Percentiles rank a stretch among this genome's conserved stretches.
These are phyloP conservation scores for Monosporozyma yasuniensis DNA, from an alignment of 805 yeast species.

Conservation along the genomic window DNA sequence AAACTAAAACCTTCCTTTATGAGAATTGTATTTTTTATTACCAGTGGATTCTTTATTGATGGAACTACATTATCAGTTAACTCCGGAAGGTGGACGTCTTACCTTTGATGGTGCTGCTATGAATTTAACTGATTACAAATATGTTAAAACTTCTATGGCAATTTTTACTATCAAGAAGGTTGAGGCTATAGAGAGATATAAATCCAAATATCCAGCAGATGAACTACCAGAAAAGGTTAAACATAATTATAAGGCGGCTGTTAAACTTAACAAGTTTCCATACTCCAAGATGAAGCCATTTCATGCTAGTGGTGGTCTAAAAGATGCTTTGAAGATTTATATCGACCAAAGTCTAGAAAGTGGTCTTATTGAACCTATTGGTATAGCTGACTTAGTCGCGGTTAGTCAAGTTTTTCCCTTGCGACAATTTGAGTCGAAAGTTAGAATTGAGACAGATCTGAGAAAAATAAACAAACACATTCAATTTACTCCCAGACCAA, in stretches of 20 bases:
- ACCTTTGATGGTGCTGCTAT: no score
- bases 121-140: no score
- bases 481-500: constrained; percentile 5
- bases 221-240: no score
- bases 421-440: neutral
- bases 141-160: no score
- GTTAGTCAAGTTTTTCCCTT: constrained; percentile 3
- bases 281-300: constrained; percentile 2
- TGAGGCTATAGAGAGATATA: no score
- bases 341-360: constrained; percentile 1
- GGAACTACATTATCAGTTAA: no score
- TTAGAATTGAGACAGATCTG: constrained; percentile 4
- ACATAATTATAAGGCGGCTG: neutral
- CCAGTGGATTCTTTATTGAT: no score
- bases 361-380: constrained; percentile 1
- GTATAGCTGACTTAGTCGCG: constrained; percentile 3
- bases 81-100: no score
- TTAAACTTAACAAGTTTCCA: neutral
- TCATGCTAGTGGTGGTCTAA: constrained; percentile 2
- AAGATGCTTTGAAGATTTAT: neutral
- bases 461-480: constrained; percentile 4
- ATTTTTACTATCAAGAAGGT: no score
- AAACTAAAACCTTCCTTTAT: no score
- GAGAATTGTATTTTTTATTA: no score
- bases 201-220: no score